Evolutionary conservation across 148 eudicot species (phyloP).

Genomic region (Camellia granthamiana): DNA sequence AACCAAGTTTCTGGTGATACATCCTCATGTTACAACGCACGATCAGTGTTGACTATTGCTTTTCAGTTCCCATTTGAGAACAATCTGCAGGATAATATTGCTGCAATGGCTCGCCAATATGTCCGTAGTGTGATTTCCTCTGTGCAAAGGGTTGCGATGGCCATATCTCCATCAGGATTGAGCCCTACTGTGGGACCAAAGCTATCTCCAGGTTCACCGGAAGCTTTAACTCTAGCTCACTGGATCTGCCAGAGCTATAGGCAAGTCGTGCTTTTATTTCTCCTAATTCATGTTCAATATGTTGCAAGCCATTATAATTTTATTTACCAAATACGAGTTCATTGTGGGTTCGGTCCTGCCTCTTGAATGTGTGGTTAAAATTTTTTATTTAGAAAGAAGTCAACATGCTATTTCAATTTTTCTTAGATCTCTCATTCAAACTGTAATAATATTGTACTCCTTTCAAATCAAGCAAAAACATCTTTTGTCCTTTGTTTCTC

Average conservation of each 20-base stretch:
- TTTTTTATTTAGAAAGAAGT: neutral
- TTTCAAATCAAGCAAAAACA: neutral
- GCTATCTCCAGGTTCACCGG: constrained; percentile 78
- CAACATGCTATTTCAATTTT: neutral
- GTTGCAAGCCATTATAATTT: neutral
- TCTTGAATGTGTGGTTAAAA: neutral
- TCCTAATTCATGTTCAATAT: neutral
- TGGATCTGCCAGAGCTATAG: constrained; percentile 95
- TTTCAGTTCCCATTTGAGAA: constrained; percentile 87
- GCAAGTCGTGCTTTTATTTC: constrained; percentile 31
- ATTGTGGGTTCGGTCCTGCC: constrained; percentile 7
- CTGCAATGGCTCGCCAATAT: constrained; percentile 90
- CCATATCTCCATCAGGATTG: constrained; percentile 79
- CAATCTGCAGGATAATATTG: constrained; percentile 69
- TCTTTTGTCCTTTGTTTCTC: neutral
- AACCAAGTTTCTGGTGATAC: constrained; percentile 41
- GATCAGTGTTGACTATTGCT: constrained; percentile 88
- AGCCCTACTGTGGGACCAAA: constrained; percentile 62
- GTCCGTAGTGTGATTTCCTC: constrained; percentile 82
- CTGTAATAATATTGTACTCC: neutral
- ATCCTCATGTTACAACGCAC: constrained; percentile 34
- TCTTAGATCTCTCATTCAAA: neutral
- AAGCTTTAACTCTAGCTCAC: constrained; percentile 80
- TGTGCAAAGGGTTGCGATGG: constrained; percentile 90
- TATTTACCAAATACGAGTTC: neutral